Evolutionary conservation across 331 rosid species (phyloP).

Genomic region (Acacia pycnantha): DNA sequence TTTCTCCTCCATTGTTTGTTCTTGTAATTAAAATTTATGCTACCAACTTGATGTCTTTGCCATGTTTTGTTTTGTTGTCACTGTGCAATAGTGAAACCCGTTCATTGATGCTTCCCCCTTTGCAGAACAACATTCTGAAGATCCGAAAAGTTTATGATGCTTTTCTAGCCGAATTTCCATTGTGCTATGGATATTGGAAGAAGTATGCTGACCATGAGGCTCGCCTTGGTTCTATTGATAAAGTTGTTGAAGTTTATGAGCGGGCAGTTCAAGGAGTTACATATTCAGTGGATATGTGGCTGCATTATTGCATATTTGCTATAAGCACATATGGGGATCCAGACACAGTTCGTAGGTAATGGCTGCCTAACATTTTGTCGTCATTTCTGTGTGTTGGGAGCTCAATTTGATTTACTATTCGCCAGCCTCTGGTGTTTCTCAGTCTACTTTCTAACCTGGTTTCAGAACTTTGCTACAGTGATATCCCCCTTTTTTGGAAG

Average conservation of each 20-base stretch:
- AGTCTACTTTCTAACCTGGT: constrained; percentile 67
- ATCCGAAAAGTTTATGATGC: constrained; percentile 89
- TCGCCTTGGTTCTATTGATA: constrained; percentile 74
- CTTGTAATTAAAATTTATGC: neutral
- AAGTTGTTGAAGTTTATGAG: constrained; percentile 95
- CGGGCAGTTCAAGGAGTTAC: constrained; percentile 98
- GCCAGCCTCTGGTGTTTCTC: constrained; percentile 50
- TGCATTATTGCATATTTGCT: constrained; percentile 97
- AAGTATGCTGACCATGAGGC: constrained; percentile 98
- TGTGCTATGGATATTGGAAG: constrained; percentile 99
- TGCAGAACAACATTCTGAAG: constrained; percentile 85
- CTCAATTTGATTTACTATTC: constrained; percentile 41
- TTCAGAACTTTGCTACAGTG: constrained; percentile 85
- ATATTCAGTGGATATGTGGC: constrained; percentile 99
- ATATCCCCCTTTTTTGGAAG: constrained; percentile 70
- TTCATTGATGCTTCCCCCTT: constrained; percentile 14
- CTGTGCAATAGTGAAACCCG: neutral
- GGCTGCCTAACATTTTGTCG: constrained; percentile 36
- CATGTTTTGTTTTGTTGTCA: neutral
- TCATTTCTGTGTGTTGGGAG: constrained; percentile 38
- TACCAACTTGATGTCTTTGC: neutral
- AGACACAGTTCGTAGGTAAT: constrained; percentile 93
- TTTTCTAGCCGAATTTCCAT: constrained; percentile 88
- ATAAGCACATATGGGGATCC: constrained; percentile 89
- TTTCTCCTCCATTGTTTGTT: constrained; percentile 3